A percentile compares a stretch with the other conserved stretches of the same genome.
Evolutionary conservation across 2,329 filamentous ascomycete genomes (phyloP).

Genomic region (Trematosphaeria pertusa): DNA sequence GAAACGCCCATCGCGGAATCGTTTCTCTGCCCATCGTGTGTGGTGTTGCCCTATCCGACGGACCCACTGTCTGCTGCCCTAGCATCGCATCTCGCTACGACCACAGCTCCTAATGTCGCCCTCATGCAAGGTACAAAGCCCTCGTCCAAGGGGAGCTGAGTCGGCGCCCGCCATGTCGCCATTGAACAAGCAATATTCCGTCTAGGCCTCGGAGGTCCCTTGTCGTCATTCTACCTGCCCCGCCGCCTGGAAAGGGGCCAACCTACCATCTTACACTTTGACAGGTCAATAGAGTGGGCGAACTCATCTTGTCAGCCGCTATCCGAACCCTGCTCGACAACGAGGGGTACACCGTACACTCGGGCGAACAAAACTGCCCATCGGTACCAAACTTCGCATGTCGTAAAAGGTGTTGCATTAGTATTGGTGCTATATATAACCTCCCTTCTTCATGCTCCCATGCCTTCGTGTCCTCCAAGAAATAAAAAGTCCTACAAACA

Average conservation of each 20-base stretch:
- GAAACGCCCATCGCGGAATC: not conserved
- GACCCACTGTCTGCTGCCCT: constrained; percentile 9
- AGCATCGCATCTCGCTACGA: no score
- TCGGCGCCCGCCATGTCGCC: constrained; percentile 5
- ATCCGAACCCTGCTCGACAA: no score
- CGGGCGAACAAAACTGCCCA: no score
- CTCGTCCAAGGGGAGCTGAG: constrained; percentile 23
- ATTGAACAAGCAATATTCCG: constrained; percentile 13
- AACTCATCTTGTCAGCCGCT: no score
- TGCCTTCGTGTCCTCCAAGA: not conserved
- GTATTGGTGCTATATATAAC: constrained; percentile 20
- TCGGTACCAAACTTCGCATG: constrained; percentile 8
- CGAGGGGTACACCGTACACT: no score
- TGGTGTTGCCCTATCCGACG: constrained; percentile 7
- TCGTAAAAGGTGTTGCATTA: constrained; percentile 11
- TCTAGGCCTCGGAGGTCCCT: not conserved
- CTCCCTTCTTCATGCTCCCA: constrained; percentile 7
- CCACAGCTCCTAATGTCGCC: no score
- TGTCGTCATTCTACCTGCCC: not conserved
- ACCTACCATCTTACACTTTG: no score
- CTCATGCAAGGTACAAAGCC: constrained; percentile 35
- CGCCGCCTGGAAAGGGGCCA: constrained; percentile 3
- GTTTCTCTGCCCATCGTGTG: not conserved
- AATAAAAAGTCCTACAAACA: not conserved
- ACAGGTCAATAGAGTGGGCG: no score